Percentiles rank a stretch among this genome's conserved stretches.
Conservation (phyloP, 495 filamentous ascomycete genomes). For the Rhypophila decipiens region DNA sequence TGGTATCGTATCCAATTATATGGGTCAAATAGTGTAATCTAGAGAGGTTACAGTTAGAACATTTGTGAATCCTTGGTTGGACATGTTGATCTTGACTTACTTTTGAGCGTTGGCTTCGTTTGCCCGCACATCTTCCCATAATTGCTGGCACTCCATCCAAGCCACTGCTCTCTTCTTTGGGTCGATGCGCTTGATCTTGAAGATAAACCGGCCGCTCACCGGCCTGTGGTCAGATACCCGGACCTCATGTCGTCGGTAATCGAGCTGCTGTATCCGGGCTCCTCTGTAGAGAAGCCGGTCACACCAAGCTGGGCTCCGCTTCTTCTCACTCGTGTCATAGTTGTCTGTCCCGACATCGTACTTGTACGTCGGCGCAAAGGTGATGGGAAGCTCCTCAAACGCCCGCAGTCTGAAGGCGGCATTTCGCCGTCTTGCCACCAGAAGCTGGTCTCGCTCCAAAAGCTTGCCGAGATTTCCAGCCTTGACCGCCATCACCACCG, state of each 20-base stretch:
- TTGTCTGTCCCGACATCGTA: conserved; percentile 93
- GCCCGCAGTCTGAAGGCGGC: conserved; percentile 80
- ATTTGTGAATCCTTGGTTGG: neutral
- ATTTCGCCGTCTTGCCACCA: conserved; percentile 78
- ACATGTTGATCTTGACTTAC: conserved; percentile 22
- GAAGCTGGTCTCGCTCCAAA: conserved; percentile 89
- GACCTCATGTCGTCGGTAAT: conserved; percentile 86
- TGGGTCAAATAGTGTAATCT: conserved; percentile 40
- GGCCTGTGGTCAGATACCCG: conserved; percentile 87
- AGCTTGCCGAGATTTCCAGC: conserved; percentile 77
- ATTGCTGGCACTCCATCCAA: conserved; percentile 64
- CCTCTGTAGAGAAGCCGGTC: conserved; percentile 83
- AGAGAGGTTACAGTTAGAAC: conserved; percentile 10
- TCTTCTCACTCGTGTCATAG: conserved; percentile 93
- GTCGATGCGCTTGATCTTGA: conserved; percentile 74
- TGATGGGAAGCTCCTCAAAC: conserved; percentile 80
- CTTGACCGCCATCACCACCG: conserved; percentile 76
- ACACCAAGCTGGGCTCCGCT: conserved; percentile 94
- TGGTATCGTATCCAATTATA: conserved; percentile 40
- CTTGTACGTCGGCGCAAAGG: conserved; percentile 94
- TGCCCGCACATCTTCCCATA: conserved; percentile 65
- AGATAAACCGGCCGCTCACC: conserved; percentile 75
- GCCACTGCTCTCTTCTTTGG: conserved; percentile 54
- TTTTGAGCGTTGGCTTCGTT: conserved; percentile 53
- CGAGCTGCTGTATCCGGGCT: conserved; percentile 75